Conservation (phyloP, 805 yeast genomes). For the Cyberlindnera maclurae region DNA sequence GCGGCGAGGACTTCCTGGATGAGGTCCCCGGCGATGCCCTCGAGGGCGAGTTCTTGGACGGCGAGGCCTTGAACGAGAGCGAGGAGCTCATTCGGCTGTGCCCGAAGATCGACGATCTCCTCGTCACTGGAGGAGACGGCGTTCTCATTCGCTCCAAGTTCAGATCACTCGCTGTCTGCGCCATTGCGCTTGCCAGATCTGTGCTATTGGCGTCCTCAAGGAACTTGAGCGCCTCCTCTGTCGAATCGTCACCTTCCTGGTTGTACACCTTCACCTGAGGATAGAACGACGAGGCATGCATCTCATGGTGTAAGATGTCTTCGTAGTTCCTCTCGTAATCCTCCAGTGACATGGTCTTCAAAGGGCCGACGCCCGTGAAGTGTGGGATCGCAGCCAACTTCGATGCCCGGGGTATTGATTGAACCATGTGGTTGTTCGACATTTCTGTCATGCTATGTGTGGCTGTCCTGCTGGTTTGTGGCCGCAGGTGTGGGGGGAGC, state of each 20-base stretch:
- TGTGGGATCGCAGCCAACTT: constrained; percentile 14
- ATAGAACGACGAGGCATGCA: neutral
- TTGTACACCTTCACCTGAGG: neutral
- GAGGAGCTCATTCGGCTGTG: constrained; percentile 16
- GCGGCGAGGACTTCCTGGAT: constrained; percentile 6
- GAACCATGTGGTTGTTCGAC: constrained; percentile 8
- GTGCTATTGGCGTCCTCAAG: constrained; percentile 9
- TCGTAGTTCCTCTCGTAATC: constrained; percentile 16
- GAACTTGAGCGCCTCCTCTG: constrained; percentile 20
- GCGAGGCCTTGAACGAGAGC: constrained; percentile 10
- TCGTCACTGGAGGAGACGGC: constrained; percentile 3
- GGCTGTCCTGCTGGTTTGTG: constrained; percentile 6
- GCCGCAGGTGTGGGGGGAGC: constrained; percentile 23
- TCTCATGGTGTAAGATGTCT: constrained; percentile 6
- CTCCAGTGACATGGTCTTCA: constrained; percentile 17
- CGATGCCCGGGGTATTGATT: constrained; percentile 19
- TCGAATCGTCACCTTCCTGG: constrained; percentile 11
- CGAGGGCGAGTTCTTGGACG: constrained; percentile 8
- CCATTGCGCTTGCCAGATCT: constrained; percentile 13
- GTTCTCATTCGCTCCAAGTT: constrained; percentile 10
- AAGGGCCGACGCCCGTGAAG: constrained; percentile 6
- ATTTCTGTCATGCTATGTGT: constrained; percentile 8
- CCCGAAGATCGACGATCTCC: constrained; percentile 19
- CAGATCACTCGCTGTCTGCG: constrained; percentile 15
- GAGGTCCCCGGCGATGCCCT: neutral